Evolutionary conservation across 1,284 basidiomycete genomes (phyloP).

Genomic region (Microbotryum silenes-acaulis): DNA sequence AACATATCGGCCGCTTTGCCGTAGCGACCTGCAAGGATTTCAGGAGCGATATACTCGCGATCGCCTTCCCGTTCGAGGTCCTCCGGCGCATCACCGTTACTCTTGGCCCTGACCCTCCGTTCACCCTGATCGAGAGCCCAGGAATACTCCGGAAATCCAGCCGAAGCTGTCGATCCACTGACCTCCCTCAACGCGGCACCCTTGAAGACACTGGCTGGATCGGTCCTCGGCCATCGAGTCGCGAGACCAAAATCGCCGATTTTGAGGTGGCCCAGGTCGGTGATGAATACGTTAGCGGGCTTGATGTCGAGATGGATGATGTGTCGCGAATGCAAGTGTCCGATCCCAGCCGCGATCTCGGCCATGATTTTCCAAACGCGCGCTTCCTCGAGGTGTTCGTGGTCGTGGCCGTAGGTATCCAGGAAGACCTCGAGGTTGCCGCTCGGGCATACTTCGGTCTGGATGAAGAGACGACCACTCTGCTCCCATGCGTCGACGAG

Average conservation of each 20-base stretch:
- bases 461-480: conserved; percentile 79
- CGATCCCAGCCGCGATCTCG: conserved; percentile 69
- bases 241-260: conserved; percentile 99
- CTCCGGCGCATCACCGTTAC: conserved; percentile 41
- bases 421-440: conserved; percentile 89
- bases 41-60: conserved; percentile 95
- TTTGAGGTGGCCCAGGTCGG: conserved; percentile 80
- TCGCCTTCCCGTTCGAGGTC: conserved; percentile 93
- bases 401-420: conserved; percentile 79
- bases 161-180: conserved; percentile 3
- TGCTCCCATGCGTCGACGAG: conserved; percentile 98
- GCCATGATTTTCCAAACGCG: conserved; percentile 94
- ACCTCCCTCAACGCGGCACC: conserved; percentile 27
- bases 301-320: conserved; percentile 97
- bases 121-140: conserved; percentile 30
- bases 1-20: conserved; percentile 94
- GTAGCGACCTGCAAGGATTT: conserved; percentile 85
- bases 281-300: conserved; percentile 94
- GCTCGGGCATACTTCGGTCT: conserved; percentile 87
- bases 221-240: conserved; percentile 35
- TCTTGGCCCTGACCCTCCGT: conserved; percentile 39
- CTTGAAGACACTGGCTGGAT: conserved; percentile 27
- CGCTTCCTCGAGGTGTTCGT: conserved; percentile 80
- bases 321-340: conserved; percentile 78
- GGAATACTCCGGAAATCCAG: conserved; percentile 10